Percentiles rank a stretch among this genome's conserved stretches.
Evolutionary conservation across 371 early-diverging fungal species (phyloP).

Genomic region (Syncephalastrum sp.): DNA sequence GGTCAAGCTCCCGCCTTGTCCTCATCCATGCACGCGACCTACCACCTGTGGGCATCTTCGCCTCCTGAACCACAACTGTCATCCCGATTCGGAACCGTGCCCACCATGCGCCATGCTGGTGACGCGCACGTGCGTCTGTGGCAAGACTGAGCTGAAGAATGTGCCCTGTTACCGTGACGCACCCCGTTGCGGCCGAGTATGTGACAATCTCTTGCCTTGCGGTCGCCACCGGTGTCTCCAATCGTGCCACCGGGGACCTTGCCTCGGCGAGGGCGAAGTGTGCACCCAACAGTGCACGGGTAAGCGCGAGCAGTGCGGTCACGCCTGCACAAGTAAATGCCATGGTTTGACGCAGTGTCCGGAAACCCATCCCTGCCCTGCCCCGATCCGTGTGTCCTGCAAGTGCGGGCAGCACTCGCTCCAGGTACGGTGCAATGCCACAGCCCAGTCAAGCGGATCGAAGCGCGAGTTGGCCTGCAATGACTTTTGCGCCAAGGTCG

Average conservation of each 20-base stretch:
- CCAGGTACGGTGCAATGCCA: slow-evolving; percentile 61
- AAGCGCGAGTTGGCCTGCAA: slow-evolving; percentile 59
- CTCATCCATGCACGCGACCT: slow-evolving; percentile 60
- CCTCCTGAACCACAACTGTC: slow-evolving; percentile 70
- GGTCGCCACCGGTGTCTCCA: slow-evolving; percentile 70
- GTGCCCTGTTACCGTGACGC: slow-evolving; percentile 72
- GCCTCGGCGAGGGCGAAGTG: slow-evolving; percentile 43
- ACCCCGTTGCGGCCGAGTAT: slow-evolving; percentile 70
- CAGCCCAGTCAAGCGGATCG: slow-evolving; percentile 42
- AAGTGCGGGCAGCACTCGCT: slow-evolving; percentile 67
- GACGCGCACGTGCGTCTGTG: slow-evolving; percentile 68
- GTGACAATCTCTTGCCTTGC: slow-evolving; percentile 63
- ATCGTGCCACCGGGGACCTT: slow-evolving; percentile 74
- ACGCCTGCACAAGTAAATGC: slow-evolving; percentile 63
- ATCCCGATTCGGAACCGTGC: slow-evolving; percentile 69
- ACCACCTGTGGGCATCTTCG: slow-evolving; percentile 72
- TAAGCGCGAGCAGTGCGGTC: slow-evolving; percentile 66
- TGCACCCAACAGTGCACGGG: slow-evolving; percentile 67
- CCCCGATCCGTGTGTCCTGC: slow-evolving; percentile 57
- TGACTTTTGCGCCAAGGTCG: slow-evolving; percentile 70
- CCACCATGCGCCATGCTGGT: slow-evolving; percentile 75
- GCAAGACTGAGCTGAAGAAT: slow-evolving; percentile 64
- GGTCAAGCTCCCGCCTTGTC: slow-evolving; percentile 64
- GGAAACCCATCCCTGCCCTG: slow-evolving; percentile 57
- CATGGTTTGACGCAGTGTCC: slow-evolving; percentile 68